Evolutionary conservation across 192 early-diverging fungal species (phyloP).

Genomic region (Coemansia asiatica): DNA sequence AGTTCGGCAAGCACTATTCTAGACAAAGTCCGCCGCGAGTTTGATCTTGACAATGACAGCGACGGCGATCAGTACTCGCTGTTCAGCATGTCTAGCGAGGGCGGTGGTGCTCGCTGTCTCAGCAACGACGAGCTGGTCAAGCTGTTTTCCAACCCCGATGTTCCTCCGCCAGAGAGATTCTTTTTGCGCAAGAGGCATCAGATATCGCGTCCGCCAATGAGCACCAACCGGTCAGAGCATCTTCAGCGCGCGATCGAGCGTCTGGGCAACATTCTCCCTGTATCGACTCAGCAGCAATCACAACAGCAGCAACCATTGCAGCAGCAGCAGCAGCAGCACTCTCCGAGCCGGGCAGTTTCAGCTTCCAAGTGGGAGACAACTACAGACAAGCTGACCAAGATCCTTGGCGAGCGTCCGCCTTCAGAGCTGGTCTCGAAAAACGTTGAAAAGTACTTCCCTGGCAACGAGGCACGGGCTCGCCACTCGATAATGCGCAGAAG

Average conservation of each 20-base stretch:
- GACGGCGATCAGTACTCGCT: conserved; percentile 68
- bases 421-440: conserved; percentile 91
- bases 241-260: conserved; percentile 46
- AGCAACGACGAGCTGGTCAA: conserved; percentile 76
- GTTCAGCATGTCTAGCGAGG: conserved; percentile 70
- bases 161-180: conserved; percentile 68
- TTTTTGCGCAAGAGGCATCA: conserved; percentile 72
- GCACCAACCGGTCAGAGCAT: conserved; percentile 43
- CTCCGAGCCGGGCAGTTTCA: conserved; percentile 17
- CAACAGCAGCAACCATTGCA: conserved; percentile 14
- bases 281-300: conserved; percentile 12
- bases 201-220: conserved; percentile 49
- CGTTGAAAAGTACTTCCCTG: conserved; percentile 90
- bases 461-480: conserved; percentile 57
- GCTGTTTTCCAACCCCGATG: conserved; percentile 69
- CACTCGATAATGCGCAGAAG: conserved; percentile 54
- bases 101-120: conserved; percentile 67
- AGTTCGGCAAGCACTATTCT: conserved; percentile 70
- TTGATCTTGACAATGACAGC: conserved; percentile 71
- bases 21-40: conserved; percentile 73
- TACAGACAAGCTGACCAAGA: conserved; percentile 63
- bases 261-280: conserved; percentile 43
- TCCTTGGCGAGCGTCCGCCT: conserved; percentile 94
- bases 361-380: conserved; percentile 42
- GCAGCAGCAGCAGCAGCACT: conserved; percentile 14